These are phyloP conservation scores for Camellia granthamiana DNA, from an alignment of 148 eudicot genomes.

Conservation along the genomic window DNA sequence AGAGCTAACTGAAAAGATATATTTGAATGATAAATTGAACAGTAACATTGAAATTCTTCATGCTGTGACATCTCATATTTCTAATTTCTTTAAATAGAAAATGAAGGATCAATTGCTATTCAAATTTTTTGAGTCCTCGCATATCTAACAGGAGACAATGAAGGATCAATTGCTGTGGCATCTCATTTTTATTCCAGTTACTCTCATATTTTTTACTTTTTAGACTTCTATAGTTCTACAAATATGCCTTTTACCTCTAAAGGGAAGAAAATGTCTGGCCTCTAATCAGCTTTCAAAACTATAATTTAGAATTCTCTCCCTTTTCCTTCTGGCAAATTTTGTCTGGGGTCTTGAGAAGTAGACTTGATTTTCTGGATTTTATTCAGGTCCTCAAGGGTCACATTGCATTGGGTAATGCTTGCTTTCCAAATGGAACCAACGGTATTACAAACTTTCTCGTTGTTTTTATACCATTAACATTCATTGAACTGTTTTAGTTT, in stretches of 20 bases:
- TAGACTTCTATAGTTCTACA: not conserved
- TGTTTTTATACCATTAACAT: not conserved
- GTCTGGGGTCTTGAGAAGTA: not conserved
- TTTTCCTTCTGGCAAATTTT: not conserved
- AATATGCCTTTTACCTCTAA: not conserved
- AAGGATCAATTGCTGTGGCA: no score
- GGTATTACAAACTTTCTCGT: conserved; percentile 38
- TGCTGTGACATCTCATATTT: not conserved
- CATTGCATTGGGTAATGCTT: conserved; percentile 75
- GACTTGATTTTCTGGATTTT: conserved; percentile 13
- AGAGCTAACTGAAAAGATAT: not conserved
- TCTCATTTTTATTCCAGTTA: not conserved
- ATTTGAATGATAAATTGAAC: not conserved
- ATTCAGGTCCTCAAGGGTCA: conserved; percentile 94
- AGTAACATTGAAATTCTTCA: not conserved
- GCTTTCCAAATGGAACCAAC: conserved; percentile 90
- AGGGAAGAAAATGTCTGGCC: not conserved
- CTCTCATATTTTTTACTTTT: no score
- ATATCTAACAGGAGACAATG: not conserved
- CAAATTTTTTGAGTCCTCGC: not conserved
- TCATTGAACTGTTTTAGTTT: conserved; percentile 7
- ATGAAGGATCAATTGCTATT: not conserved
- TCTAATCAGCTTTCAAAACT: not conserved
- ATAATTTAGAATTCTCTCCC: not conserved
- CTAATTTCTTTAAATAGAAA: not conserved